Evolutionary conservation across 768 basidiomycete genomes (phyloP).

Genomic region (Leucosporidium scottii): DNA sequence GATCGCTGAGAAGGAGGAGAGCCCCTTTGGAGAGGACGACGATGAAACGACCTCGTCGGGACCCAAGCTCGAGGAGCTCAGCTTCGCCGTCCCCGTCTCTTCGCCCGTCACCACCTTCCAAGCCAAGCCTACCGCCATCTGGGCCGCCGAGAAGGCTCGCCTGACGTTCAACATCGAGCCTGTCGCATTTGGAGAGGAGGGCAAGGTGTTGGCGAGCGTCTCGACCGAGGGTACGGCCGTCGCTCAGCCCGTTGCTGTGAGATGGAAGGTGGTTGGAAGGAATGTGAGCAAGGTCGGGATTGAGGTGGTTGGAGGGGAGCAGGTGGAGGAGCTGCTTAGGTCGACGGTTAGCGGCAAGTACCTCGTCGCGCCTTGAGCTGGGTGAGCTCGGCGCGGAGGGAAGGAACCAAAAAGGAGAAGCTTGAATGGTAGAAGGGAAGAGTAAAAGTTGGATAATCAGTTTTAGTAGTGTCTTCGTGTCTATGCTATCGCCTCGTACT

Average conservation of each 20-base stretch:
- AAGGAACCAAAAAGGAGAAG: too few relatives aligned
- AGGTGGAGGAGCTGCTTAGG: constrained; percentile 16
- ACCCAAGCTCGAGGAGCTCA: constrained; percentile 35
- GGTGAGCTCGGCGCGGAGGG: not conserved
- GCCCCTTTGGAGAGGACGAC: constrained; percentile 33
- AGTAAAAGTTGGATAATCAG: too few relatives aligned
- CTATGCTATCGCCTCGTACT: too few relatives aligned
- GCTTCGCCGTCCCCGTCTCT: constrained; percentile 40
- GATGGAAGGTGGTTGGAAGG: constrained; percentile 40
- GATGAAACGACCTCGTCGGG: constrained; percentile 1
- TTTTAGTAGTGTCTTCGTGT: too few relatives aligned
- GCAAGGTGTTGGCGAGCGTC: constrained; percentile 44
- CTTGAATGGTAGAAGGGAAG: too few relatives aligned
- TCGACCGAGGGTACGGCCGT: constrained; percentile 33
- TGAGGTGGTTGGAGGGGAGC: constrained; percentile 37
- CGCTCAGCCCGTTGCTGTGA: constrained; percentile 38
- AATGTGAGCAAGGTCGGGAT: constrained; percentile 41
- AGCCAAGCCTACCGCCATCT: constrained; percentile 45
- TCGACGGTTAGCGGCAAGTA: constrained; percentile 19
- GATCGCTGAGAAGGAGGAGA: constrained; percentile 11
- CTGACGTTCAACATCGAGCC: constrained; percentile 39
- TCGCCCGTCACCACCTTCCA: constrained; percentile 41
- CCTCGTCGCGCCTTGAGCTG: constrained; percentile 8
- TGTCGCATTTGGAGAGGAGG: constrained; percentile 13
- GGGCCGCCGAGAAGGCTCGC: constrained; percentile 37